phyloP scores from a whole-genome alignment of 2,329 filamentous ascomycete species.

The Septoria linicola region DNA sequence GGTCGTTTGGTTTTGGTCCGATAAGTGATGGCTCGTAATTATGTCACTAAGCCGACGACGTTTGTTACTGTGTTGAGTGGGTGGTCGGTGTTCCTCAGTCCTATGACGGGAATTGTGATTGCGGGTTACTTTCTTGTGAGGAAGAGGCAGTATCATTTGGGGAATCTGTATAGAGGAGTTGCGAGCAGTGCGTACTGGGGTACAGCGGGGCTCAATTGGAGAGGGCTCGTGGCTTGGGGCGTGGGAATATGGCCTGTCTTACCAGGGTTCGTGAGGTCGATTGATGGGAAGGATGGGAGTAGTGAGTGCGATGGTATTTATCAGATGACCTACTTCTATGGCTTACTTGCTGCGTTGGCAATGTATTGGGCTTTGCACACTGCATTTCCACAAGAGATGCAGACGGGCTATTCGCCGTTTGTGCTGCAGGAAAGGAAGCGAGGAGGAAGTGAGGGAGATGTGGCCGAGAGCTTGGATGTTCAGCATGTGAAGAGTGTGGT shows the following conservation, averaged over 20 bases:
- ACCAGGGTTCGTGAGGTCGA: constrained; percentile 23
- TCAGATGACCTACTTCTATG: constrained; percentile 23
- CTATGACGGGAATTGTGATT: constrained; percentile 42
- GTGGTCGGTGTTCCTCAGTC: constrained; percentile 45
- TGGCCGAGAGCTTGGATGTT: not conserved
- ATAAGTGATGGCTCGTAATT: constrained; percentile 24
- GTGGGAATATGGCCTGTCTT: constrained; percentile 22
- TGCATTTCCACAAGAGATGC: constrained; percentile 14
- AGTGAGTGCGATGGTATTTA: constrained; percentile 20
- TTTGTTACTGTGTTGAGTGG: constrained; percentile 47
- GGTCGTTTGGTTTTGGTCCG: too few relatives aligned
- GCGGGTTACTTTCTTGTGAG: constrained; percentile 43
- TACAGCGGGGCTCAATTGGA: constrained; percentile 24
- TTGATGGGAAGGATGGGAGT: constrained; percentile 5
- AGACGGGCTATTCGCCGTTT: constrained; percentile 19
- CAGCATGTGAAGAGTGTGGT: not conserved
- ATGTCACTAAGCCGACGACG: constrained; percentile 41
- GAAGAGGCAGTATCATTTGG: constrained; percentile 17
- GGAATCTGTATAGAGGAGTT: constrained; percentile 25
- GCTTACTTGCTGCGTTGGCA: constrained; percentile 18
- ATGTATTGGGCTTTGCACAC: constrained; percentile 13
- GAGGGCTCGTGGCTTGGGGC: constrained; percentile 23
- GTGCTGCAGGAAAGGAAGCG: constrained; percentile 19
- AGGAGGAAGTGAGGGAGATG: too few relatives aligned
- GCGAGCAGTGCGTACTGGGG: constrained; percentile 25